These are phyloP conservation scores for Candida saitoana DNA, from an alignment of 805 yeast species.

Conservation along the genomic window DNA sequence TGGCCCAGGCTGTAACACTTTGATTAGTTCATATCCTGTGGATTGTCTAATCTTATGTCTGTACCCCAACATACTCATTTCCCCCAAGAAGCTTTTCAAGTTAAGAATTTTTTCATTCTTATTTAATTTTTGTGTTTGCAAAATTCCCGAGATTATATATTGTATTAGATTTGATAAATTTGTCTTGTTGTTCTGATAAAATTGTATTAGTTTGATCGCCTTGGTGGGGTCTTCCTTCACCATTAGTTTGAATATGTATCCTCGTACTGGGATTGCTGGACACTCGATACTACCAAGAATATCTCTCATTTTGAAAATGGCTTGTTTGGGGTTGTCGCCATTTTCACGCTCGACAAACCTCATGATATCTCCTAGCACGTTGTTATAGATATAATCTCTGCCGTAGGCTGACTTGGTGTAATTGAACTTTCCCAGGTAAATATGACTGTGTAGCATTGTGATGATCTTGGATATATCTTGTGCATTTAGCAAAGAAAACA, in stretches of 20 bases:
- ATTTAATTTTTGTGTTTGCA: slow-evolving; percentile 15
- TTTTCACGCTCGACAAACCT: slow-evolving; percentile 15
- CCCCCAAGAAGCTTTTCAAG: slow-evolving; percentile 8
- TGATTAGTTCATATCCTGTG: slow-evolving; percentile 14
- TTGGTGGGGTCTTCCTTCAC: slow-evolving; percentile 25
- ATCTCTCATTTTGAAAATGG: slow-evolving; percentile 18
- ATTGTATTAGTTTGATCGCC: slow-evolving; percentile 21
- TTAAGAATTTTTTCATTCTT: slow-evolving; percentile 15
- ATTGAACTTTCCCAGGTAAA: slow-evolving; percentile 4
- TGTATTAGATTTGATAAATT: slow-evolving; percentile 14
- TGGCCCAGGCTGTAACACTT: slow-evolving; percentile 5
- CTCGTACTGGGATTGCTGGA: not conserved
- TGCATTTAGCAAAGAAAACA: slow-evolving; percentile 20
- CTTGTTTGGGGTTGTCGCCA: slow-evolving; percentile 7
- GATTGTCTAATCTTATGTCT: slow-evolving; percentile 13
- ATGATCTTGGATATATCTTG: slow-evolving; percentile 15
- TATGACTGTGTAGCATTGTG: slow-evolving; percentile 11
- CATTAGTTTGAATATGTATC: slow-evolving; percentile 19
- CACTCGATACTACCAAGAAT: slow-evolving; percentile 11
- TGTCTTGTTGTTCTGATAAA: slow-evolving; percentile 17
- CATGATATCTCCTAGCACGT: slow-evolving; percentile 16
- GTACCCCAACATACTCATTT: slow-evolving; percentile 7
- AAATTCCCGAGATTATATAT: slow-evolving; percentile 26
- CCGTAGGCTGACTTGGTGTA: slow-evolving; percentile 10
- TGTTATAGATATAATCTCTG: slow-evolving; percentile 8